Conservation (phyloP, 2,329 filamentous ascomycete species). For the Aspergillus sp. region DNA sequence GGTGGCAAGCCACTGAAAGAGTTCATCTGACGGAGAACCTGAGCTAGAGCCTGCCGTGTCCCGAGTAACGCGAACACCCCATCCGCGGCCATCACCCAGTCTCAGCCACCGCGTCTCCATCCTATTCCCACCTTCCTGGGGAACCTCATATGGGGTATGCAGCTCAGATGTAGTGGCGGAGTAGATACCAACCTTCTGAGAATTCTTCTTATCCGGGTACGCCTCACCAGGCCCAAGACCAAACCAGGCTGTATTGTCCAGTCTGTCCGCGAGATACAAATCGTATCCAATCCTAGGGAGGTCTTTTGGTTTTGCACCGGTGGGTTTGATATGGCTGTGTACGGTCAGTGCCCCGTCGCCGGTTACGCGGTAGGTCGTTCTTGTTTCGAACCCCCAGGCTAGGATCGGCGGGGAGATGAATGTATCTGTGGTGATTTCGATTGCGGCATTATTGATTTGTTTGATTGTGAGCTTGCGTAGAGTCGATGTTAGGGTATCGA, state of each 20-base stretch:
- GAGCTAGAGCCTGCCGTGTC: not conserved
- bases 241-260: slow-evolving; percentile 24
- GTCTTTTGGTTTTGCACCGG: slow-evolving; percentile 15
- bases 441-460: not conserved
- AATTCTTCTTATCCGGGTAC: slow-evolving; percentile 25
- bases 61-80: not conserved
- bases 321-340: slow-evolving; percentile 10
- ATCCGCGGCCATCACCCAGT: slow-evolving; percentile 11
- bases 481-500: slow-evolving; percentile 8
- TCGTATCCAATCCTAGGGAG: slow-evolving; percentile 18
- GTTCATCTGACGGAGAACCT: not conserved
- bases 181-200: slow-evolving; percentile 23
- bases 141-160: slow-evolving; percentile 28
- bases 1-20: slow-evolving; percentile 20
- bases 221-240: slow-evolving; percentile 28
- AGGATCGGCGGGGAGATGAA: slow-evolving; percentile 24
- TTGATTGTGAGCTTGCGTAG: slow-evolving; percentile 11
- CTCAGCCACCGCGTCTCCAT: slow-evolving; percentile 23
- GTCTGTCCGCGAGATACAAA: slow-evolving; percentile 9
- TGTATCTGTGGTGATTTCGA: slow-evolving; percentile 15
- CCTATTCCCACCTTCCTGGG: slow-evolving; percentile 27
- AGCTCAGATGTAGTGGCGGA: slow-evolving; percentile 15
- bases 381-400: slow-evolving; percentile 22
- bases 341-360: slow-evolving; percentile 14
- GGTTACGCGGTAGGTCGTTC: slow-evolving; percentile 16